Conservation (phyloP, 2,329 filamentous ascomycete genomes). For the Sporothrix protearum region DNA sequence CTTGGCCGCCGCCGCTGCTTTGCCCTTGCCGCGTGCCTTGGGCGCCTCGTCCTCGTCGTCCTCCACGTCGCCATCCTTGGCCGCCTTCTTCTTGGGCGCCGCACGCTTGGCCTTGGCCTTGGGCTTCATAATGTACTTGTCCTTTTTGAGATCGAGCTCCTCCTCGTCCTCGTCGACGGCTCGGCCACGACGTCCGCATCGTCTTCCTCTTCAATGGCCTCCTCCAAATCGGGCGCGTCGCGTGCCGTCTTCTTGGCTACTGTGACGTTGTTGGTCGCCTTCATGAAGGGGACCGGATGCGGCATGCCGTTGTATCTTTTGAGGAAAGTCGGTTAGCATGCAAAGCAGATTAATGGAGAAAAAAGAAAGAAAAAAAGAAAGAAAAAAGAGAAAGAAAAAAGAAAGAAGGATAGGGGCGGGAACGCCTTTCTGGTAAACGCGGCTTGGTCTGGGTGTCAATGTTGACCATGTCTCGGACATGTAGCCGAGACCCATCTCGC, state of each 20-base stretch:
- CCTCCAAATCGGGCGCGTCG: slow-evolving; percentile 89
- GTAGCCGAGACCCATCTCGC: slow-evolving; percentile 83
- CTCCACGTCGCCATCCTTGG: slow-evolving; percentile 43
- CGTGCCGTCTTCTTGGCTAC: slow-evolving; percentile 67
- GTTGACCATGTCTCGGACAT: slow-evolving; percentile 71
- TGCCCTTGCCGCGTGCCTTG: slow-evolving; percentile 45
- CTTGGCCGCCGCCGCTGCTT: slow-evolving; percentile 50
- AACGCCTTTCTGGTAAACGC: slow-evolving; percentile 84
- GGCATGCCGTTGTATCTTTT: slow-evolving; percentile 83
- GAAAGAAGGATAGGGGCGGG: not conserved
- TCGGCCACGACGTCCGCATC: slow-evolving; percentile 66
- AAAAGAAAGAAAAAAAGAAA: too few relatives aligned
- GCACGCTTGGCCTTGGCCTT: slow-evolving; percentile 59
- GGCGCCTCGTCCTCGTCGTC: slow-evolving; percentile 45
- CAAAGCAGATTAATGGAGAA: not conserved
- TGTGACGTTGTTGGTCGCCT: slow-evolving; percentile 71
- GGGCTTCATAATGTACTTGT: slow-evolving; percentile 92
- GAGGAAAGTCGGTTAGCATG: not conserved
- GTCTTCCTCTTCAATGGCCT: slow-evolving; percentile 90
- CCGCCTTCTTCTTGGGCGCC: slow-evolving; percentile 43
- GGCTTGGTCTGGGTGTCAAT: slow-evolving; percentile 79
- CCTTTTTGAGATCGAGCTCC: slow-evolving; percentile 79
- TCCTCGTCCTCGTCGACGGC: slow-evolving; percentile 67
- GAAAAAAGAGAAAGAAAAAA: too few relatives aligned
- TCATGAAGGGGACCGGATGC: slow-evolving; percentile 95